Evolutionary conservation across 495 filamentous ascomycete species (phyloP).

Genomic region (Penicillium atrosanguineum): DNA sequence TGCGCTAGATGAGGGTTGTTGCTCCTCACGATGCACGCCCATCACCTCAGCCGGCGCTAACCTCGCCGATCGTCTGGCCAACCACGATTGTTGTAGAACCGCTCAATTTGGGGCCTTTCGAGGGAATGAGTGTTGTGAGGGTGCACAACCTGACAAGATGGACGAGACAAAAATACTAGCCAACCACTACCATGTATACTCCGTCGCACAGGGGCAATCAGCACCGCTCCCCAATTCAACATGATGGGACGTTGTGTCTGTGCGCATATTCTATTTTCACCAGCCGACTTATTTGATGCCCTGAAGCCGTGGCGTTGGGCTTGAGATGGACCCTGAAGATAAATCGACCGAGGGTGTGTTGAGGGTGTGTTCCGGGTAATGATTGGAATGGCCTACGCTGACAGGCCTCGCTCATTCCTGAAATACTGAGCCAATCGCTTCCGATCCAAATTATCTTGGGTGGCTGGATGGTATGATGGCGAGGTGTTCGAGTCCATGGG

Average conservation of each 20-base stretch:
- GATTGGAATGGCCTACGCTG: background rate
- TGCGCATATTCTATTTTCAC: background rate
- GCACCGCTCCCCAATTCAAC: slow-evolving; percentile 2
- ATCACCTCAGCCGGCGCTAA: slow-evolving; percentile 41
- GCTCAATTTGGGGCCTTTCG: slow-evolving; percentile 13
- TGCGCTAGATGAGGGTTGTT: slow-evolving; percentile 1
- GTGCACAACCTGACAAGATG: background rate
- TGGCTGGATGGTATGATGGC: too few species aligned
- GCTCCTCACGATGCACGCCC: slow-evolving; percentile 31
- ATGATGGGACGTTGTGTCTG: background rate
- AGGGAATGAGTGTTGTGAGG: slow-evolving; percentile 1
- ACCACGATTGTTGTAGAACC: slow-evolving; percentile 33
- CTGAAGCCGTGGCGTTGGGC: background rate
- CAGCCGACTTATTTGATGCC: background rate
- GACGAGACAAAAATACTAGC: slow-evolving; percentile 5
- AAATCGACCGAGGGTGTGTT: background rate
- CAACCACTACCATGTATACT: slow-evolving; percentile 3
- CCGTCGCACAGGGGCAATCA: slow-evolving; percentile 11
- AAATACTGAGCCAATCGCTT: background rate
- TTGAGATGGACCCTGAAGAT: background rate
- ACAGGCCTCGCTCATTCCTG: background rate
- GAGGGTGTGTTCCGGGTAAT: background rate
- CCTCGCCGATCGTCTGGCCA: slow-evolving; percentile 34
- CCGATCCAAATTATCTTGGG: background rate
- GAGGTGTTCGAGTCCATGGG: too few species aligned